Base-by-base conservation (phyloP, 2,329 filamentous ascomycete species). In the Beauveria brongniartii region DNA sequence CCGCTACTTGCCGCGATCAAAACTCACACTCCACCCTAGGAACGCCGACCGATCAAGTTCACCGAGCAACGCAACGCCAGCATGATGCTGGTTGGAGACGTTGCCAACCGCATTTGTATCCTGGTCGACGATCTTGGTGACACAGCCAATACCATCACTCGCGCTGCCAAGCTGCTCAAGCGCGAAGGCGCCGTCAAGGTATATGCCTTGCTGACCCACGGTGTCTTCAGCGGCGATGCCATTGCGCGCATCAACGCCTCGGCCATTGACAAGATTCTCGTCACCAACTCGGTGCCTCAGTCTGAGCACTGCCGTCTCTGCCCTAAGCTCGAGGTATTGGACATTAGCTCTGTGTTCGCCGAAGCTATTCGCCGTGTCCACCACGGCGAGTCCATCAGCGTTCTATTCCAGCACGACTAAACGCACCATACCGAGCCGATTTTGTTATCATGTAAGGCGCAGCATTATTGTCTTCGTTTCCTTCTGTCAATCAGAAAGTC, bases 331-430 rank as follows among this genome's bases (percentile, higher is more conserved):
- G 92, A 96, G 73, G 89, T 97, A 55, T 78, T 99, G 64, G 93
- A 97, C 70, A 74, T 97, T 63, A 91, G 91, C 59, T 88, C 90
- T 67, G 87, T 97, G 62, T 97, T 97, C 73, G 92, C 91, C 63
- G 93, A 97, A 82, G 91, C 94, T 55, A 97, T 97, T 68, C 89
- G 94, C 65, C 86, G 94, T 64, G 93, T 97, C 62, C 94, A 99
- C 76, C 92, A 97, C 74, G 94, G 94, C 69, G 94, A 99, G 78
- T 96, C 91, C 70, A 96, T 99, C 76, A 96, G 92, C 73, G 91
- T 94, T 63, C 82, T 99, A 56, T 99, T 99, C 65, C 73, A 75
- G 67, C 72, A 74, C 62, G 63, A 65, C 65, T 71, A 57, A 34
- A 20, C 18, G 1, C 41, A 16, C 26, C n/a, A 16, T 22, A 22